These are phyloP conservation scores for Sisymbrium altissimum DNA, from an alignment of 345 rosid genomes.

Conservation along the genomic window DNA sequence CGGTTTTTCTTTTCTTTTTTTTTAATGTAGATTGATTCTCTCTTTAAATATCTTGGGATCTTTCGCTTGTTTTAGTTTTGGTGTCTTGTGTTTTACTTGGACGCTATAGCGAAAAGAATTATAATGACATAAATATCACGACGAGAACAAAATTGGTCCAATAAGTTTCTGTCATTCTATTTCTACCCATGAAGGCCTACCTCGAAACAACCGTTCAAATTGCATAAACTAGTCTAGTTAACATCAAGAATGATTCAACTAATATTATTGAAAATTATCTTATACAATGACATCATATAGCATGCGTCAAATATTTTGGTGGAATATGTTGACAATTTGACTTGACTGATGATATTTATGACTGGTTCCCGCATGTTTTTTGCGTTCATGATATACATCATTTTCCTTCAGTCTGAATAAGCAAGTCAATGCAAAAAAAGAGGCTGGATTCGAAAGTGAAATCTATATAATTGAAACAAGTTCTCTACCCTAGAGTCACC, in stretches of 20 bases:
- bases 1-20: neutral
- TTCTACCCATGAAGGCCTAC: neutral
- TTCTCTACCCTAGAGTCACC: neutral
- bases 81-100: neutral
- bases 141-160: neutral
- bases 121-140: neutral
- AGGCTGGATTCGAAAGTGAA: neutral
- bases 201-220: neutral
- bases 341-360: neutral
- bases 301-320: too few species aligned
- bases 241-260: too few species aligned
- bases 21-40: conserved; percentile 8
- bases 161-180: neutral
- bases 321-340: neutral
- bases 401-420: neutral
- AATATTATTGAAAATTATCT: too few species aligned
- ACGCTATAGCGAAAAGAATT: neutral
- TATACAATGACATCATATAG: too few species aligned
- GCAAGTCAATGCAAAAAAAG: neutral
- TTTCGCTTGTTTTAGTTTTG: conserved; percentile 5
- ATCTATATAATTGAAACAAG: neutral
- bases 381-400: neutral
- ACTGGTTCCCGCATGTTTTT: neutral
- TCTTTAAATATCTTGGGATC: conserved; percentile 19
- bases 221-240: too few species aligned